A percentile compares a stretch with the other conserved stretches of the same genome.
These are phyloP conservation scores for Boletus subluridellus DNA, from an alignment of 1,284 basidiomycete species.

Conservation along the genomic window DNA sequence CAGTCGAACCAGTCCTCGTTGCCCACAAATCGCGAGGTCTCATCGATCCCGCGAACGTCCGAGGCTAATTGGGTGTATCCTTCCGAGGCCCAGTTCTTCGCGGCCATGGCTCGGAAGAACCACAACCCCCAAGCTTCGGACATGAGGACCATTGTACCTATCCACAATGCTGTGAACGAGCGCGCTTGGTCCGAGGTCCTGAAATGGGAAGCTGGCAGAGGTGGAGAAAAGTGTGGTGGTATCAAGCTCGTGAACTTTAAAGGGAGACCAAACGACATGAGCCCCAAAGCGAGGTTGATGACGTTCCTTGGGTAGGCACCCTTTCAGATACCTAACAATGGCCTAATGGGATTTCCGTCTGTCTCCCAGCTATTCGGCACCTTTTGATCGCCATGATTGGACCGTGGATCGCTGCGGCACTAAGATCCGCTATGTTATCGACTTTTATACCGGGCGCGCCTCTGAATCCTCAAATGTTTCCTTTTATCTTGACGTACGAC, in stretches of 20 bases:
- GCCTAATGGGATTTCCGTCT: constrained; percentile 2
- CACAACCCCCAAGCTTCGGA: constrained; percentile 79
- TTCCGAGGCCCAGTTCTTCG: constrained; percentile 96
- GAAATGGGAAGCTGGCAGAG: constrained; percentile 83
- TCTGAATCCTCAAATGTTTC: constrained; percentile 48
- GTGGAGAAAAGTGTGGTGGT: constrained; percentile 80
- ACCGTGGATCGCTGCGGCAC: constrained; percentile 88
- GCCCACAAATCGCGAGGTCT: constrained; percentile 72
- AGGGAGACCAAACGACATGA: constrained; percentile 70
- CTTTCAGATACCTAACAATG: neutral
- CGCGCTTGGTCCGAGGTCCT: constrained; percentile 90
- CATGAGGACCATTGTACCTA: constrained; percentile 96
- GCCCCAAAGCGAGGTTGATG: constrained; percentile 80
- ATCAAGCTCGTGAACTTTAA: constrained; percentile 84
- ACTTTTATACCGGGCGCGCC: constrained; percentile 92
- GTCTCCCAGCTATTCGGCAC: constrained; percentile 73
- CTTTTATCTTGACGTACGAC: constrained; percentile 93
- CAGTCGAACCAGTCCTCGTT: constrained; percentile 39
- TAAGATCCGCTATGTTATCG: constrained; percentile 91
- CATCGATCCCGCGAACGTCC: constrained; percentile 78
- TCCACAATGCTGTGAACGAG: constrained; percentile 99
- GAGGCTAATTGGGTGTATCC: constrained; percentile 93
- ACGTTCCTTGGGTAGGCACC: constrained; percentile 78
- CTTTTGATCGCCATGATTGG: constrained; percentile 99
- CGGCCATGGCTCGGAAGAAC: constrained; percentile 92